A percentile compares a stretch with the other conserved stretches of the same genome.
phyloP scores from a whole-genome alignment of 257 asterid genomes.

The Cynanchum wilfordii region DNA sequence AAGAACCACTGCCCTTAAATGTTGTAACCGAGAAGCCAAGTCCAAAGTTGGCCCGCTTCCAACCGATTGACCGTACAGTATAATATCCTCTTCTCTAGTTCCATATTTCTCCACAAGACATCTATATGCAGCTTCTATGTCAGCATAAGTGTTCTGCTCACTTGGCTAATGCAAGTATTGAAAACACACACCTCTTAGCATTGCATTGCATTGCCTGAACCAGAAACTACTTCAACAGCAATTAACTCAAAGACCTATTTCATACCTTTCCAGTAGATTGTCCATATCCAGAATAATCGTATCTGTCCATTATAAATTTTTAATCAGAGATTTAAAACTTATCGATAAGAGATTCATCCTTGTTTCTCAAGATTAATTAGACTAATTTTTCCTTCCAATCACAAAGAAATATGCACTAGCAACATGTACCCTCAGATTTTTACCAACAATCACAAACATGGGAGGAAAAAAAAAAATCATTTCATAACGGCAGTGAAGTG shows the following conservation, averaged over 20 bases:
- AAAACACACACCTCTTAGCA: conserved; percentile 11
- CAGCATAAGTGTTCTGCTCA: conserved; percentile 89
- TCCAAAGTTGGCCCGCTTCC: conserved; percentile 97
- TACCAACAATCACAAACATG: neutral
- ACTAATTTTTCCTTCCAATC: neutral
- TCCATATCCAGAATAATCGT: conserved; percentile 96
- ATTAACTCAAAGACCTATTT: neutral
- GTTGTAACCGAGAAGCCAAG: conserved; percentile 70
- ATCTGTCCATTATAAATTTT: conserved; percentile 37
- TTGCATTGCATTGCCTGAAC: conserved; percentile 17
- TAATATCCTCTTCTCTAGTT: conserved; percentile 75
- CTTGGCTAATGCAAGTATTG: conserved; percentile 50
- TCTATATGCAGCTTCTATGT: conserved; percentile 87
- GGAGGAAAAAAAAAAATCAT: neutral
- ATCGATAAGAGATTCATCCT: neutral
- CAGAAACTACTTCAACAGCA: neutral
- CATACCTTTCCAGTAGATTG: conserved; percentile 92
- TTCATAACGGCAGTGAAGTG: neutral
- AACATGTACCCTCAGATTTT: neutral
- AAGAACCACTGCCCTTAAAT: conserved; percentile 91
- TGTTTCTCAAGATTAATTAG: neutral
- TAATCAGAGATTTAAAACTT: neutral
- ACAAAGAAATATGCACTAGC: neutral
- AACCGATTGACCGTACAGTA: conserved; percentile 93
- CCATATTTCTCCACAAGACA: conserved; percentile 83